Base-by-base conservation (phyloP, 140 eudicot species). In the Erigeron philadelphicus region DNA sequence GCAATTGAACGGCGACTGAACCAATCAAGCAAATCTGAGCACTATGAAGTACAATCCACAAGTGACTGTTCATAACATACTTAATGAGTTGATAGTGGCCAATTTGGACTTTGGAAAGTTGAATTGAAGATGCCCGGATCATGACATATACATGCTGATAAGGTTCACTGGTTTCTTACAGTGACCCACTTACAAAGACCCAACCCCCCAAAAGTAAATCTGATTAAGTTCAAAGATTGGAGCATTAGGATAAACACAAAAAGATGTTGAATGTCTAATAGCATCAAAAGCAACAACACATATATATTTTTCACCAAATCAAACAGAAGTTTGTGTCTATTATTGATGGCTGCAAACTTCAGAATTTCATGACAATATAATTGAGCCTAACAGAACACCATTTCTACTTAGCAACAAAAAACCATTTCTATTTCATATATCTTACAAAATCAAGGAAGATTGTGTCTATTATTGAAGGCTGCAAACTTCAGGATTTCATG, bases 401-500 rank as follows among this genome's bases (percentile, higher is more conserved):
- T 62, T 62, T 62, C 25, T 62, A 59, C 35, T 15, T 3, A 43
- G 8, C 43, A 57, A 45, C 7, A 13, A 21, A 57, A 52, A 68
- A n/a, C 57, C 4, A 31, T 31, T 31, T 2, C 25, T 21, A 21
- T 21, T 21, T 21, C 25, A 21, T 21, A 21, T 21, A 21, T 59
- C 58, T 47, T 16, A 75, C 1, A 31, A 31, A 15, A 16, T 40
- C 19, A 11, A 62, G 52, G 54, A 19, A 64, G 31, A 64, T 41
- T 75, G 61, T 68, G 64, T 48, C 49, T 65, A 44, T 45, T 11
- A 18, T 59, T 6, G 13, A 57, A 63, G 41, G n/a, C 67, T 23
- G 46, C 35, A 67, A 67, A 59, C 5, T 59, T 75, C 70, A 68
- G 47, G 61, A 68, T 75, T 75, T 35, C 41, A 64, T 43, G 18